Conservation (phyloP, 257 asterid genomes). For the Jacaranda copaia region DNA sequence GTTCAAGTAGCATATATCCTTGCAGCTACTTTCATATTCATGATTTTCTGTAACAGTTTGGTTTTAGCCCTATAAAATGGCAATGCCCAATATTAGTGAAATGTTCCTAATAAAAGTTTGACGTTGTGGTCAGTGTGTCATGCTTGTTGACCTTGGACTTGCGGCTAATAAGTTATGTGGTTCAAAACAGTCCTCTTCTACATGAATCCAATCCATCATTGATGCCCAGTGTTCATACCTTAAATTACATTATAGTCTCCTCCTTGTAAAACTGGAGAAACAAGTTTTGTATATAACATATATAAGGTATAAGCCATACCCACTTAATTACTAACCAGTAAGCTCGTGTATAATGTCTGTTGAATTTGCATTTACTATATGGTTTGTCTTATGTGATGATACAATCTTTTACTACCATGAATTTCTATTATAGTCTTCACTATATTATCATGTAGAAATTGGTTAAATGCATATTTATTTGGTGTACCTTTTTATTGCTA, state of each 20-base stretch:
- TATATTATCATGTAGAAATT: neutral
- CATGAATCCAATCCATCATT: no score
- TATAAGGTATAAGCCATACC: neutral
- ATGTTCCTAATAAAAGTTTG: no score
- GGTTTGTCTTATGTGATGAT: conserved; percentile 5
- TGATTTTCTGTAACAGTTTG: no score
- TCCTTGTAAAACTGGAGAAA: neutral
- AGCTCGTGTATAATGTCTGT: neutral
- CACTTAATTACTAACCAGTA: neutral
- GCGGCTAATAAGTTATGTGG: no score
- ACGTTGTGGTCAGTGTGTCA: no score
- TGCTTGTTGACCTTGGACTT: no score
- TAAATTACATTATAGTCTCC: neutral
- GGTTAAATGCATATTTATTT: neutral
- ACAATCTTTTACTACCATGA: neutral
- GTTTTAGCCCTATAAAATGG: no score
- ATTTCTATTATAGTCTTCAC: neutral
- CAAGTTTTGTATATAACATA: neutral
- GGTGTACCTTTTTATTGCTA: neutral
- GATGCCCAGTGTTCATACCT: neutral
- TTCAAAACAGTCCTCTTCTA: no score
- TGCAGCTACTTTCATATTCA: no score
- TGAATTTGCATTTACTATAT: neutral
- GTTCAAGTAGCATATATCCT: no score
- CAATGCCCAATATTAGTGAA: no score